A percentile compares a stretch with the other conserved stretches of the same genome.
phyloP scores from a whole-genome alignment of 2,329 filamentous ascomycete species.

The Septoria linicola region DNA sequence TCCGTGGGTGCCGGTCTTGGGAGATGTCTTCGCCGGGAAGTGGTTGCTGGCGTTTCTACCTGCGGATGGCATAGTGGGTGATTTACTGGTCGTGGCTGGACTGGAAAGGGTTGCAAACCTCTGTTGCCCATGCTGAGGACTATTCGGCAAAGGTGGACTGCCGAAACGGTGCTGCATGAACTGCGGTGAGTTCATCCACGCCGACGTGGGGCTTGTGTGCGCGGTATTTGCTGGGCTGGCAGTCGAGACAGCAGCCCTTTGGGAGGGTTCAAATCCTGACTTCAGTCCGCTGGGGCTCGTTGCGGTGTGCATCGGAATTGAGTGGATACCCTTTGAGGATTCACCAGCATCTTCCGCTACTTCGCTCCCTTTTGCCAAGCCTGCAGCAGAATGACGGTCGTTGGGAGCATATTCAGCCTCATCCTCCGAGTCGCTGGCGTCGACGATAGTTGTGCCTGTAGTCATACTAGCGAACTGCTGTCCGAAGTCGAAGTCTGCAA shows the following conservation, averaged over 20 bases:
- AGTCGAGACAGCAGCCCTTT: no score
- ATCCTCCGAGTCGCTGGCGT: conserved; percentile 5
- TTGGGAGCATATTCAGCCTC: neutral
- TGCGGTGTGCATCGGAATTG: no score
- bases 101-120: neutral
- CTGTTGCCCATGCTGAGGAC: neutral
- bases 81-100: neutral
- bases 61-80: neutral
- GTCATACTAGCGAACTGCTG: neutral
- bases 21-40: conserved; percentile 1
- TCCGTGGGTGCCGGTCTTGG: neutral
- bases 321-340: no score
- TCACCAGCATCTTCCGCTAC: no score
- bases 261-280: no score
- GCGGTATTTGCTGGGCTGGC: neutral
- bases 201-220: neutral
- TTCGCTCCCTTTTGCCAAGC: no score
- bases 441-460: neutral
- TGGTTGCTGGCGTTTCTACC: neutral
- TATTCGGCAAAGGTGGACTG: neutral
- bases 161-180: conserved; percentile 1
- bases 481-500: conserved; percentile 22
- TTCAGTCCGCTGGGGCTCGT: no score
- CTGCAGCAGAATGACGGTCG: no score
- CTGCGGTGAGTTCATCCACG: conserved; percentile 1